These are phyloP conservation scores for Hirschioporus abietinus DNA, from an alignment of 768 basidiomycete species.

Conservation along the genomic window DNA sequence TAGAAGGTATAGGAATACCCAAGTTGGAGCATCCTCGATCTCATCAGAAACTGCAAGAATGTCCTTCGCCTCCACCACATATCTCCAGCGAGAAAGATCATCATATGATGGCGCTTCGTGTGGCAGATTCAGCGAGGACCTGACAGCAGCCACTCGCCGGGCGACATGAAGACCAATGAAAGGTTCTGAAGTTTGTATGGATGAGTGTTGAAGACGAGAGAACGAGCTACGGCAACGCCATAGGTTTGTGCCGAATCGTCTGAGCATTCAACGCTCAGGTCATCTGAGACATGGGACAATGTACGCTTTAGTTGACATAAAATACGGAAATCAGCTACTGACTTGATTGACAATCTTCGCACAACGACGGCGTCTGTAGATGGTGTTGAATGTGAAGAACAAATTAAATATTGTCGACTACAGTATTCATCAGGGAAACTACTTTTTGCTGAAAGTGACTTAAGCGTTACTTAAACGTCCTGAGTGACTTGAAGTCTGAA, in stretches of 20 bases:
- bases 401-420: too few species aligned
- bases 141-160: not conserved
- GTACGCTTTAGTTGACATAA: not conserved
- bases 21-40: conserved; percentile 31
- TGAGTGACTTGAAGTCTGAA: too few species aligned
- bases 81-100: not conserved
- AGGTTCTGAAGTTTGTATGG: not conserved
- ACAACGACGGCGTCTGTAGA: too few species aligned
- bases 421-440: too few species aligned
- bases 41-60: not conserved
- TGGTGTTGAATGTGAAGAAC: too few species aligned
- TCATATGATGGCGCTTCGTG: not conserved
- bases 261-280: not conserved
- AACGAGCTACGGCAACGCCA: not conserved
- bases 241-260: not conserved
- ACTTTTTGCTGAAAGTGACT: too few species aligned
- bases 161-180: not conserved
- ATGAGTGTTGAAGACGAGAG: not conserved
- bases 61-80: not conserved
- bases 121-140: not conserved
- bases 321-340: not conserved
- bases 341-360: not conserved
- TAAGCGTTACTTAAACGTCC: too few species aligned
- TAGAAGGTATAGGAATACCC: conserved; percentile 51
- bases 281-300: not conserved